Base-by-base conservation (phyloP, 2,329 filamentous ascomycete species). In the Epichloe elymi region DNA sequence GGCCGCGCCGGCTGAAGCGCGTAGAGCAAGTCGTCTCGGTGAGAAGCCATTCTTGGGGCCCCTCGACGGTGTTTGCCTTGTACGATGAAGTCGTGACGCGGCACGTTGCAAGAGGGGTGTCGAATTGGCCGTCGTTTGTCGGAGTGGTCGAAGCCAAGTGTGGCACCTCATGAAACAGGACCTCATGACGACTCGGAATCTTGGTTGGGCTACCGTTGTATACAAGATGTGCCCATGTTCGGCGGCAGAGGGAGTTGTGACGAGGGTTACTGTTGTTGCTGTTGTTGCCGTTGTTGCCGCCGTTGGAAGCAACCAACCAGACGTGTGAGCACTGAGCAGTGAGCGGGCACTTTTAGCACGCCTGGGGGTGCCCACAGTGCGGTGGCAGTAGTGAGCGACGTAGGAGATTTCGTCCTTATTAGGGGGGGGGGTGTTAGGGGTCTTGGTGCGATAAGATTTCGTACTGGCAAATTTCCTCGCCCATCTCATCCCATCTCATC, bases 161-260 rank as follows among this genome's bases (percentile, higher is more conserved):
- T 72, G 70, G 65, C 71, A 65, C 41, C 73, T 55, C 51, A 66
- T 57, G 58, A 71, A 64, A 57, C 63, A 66, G 60, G 66, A 60
- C 61, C 70, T 74, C 74, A 78, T 77, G 55, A 66, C 68, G 67
- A 56, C 51, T 60, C 55, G 38, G 61, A 55, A 50, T 48, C 35
- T 40, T 35, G 48, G 38, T 49, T 14, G 26, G 8, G 49, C 46
- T 40, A 39, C 48, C 45, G 48, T 36, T 46, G 38, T 35, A 46
- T 30, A 37, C 49, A 45, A 49, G 36, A 37, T 17, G 46, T 46
- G 50, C 36, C 55, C 59, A 61, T 61, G 46, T 46, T 58, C 48
- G 53, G 39, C n/a, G 14, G 36, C 30, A 35, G 37, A 48, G 43
- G 37, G 4, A 15, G 4, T 15, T 19, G 17, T 30, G 39, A 44